These are phyloP conservation scores for Exsudoporus floridanus DNA, from an alignment of 1,284 basidiomycete species.

Conservation along the genomic window DNA sequence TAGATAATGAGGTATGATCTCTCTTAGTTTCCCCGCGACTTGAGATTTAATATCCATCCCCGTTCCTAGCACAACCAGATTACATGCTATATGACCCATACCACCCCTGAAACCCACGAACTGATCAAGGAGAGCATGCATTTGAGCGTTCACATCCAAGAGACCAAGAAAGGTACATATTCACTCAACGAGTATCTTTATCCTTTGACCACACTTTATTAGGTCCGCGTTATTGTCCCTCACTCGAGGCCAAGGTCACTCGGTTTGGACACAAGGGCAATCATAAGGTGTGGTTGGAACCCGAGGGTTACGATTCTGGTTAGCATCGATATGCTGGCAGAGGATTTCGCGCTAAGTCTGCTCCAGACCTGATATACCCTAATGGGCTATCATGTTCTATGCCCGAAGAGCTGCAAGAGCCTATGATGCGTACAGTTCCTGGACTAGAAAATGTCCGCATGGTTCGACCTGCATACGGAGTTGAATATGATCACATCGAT, in stretches of 20 bases:
- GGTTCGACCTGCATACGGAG: slow-evolving; percentile 84
- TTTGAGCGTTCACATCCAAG: slow-evolving; percentile 79
- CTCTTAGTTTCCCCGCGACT: background rate
- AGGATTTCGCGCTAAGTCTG: background rate
- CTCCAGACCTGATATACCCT: slow-evolving; percentile 78
- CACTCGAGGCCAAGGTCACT: slow-evolving; percentile 82
- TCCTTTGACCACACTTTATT: background rate
- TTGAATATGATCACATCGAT: slow-evolving; percentile 93
- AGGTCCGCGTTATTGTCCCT: slow-evolving; percentile 91
- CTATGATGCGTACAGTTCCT: slow-evolving; percentile 78
- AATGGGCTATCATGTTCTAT: slow-evolving; percentile 87
- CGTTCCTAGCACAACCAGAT: slow-evolving; percentile 64
- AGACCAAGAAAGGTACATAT: slow-evolving; percentile 72
- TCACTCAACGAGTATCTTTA: background rate
- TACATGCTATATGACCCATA: slow-evolving; percentile 71
- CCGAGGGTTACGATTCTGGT: slow-evolving; percentile 87
- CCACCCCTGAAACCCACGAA: slow-evolving; percentile 70
- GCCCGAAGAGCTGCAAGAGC: slow-evolving; percentile 78
- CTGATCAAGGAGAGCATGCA: slow-evolving; percentile 75
- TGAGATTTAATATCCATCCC: background rate
- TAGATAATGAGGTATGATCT: slow-evolving; percentile 50
- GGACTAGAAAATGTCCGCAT: slow-evolving; percentile 84
- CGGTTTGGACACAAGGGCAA: slow-evolving; percentile 71
- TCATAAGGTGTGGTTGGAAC: slow-evolving; percentile 87
- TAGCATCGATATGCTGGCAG: slow-evolving; percentile 8